Conservation (phyloP, 2,329 filamentous ascomycete species). For the Neoscytalidium dimidiatum region DNA sequence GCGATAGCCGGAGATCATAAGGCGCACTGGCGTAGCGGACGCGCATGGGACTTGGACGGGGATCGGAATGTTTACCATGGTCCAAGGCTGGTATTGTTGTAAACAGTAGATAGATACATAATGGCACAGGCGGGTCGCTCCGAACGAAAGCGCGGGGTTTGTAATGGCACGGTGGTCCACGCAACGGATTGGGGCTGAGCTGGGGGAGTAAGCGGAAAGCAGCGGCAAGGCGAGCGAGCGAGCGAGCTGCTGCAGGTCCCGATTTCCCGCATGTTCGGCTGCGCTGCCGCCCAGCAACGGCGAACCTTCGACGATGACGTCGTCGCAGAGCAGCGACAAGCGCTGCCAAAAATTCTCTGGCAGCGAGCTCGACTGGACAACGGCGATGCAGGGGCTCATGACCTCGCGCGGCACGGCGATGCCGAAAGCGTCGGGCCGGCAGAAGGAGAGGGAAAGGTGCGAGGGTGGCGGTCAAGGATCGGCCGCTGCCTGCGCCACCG, state of each 20-base stretch:
- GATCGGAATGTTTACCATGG: not conserved
- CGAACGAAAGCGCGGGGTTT: not conserved
- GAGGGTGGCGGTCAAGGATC: slow-evolving; percentile 10
- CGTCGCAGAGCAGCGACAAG: not conserved
- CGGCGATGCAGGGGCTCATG: not conserved
- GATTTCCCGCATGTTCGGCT: not conserved
- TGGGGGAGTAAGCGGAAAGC: not conserved
- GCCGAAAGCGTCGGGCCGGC: slow-evolving; percentile 8
- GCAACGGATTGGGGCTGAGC: slow-evolving; percentile 1
- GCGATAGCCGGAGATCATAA: slow-evolving; percentile 7
- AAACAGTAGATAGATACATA: not conserved
- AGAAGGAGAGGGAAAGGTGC: not conserved
- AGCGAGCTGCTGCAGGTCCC: slow-evolving; percentile 5
- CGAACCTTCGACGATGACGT: not conserved
- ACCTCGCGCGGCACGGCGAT: slow-evolving; percentile 4
- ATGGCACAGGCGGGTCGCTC: not conserved
- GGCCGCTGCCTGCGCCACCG: slow-evolving; percentile 2
- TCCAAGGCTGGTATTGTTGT: not conserved
- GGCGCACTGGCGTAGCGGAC: slow-evolving; percentile 14
- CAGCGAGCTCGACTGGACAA: not conserved
- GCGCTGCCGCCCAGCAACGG: not conserved
- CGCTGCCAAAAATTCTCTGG: not conserved
- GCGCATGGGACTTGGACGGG: not conserved
- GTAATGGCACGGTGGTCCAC: not conserved
- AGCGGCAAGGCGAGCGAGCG: too few species aligned